These are phyloP conservation scores for Termitomyces sp. DNA, from an alignment of 1,284 basidiomycete genomes.

Conservation along the genomic window DNA sequence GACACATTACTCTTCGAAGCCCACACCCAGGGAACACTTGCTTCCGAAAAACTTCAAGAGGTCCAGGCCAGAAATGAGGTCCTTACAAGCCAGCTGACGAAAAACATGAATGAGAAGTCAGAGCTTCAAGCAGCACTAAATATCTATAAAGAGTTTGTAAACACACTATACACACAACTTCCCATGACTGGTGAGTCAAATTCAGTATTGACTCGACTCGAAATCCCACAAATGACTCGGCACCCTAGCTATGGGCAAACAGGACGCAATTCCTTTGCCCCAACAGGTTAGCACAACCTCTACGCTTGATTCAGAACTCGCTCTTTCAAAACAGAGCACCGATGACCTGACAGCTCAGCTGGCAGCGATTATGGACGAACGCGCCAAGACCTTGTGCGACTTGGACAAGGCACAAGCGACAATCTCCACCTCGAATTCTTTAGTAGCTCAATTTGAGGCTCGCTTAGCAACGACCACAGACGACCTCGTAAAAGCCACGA, in stretches of 20 bases:
- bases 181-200: not conserved
- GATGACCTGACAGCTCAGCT: constrained; percentile 9
- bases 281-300: not conserved
- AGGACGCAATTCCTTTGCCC: not conserved
- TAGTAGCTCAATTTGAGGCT: constrained; percentile 5
- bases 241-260: constrained; percentile 1
- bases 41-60: constrained; percentile 9
- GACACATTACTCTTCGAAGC: not conserved
- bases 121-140: constrained; percentile 3
- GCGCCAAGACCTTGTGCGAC: constrained; percentile 1
- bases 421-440: constrained; percentile 5
- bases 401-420: constrained; percentile 7
- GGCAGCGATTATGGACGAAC: constrained; percentile 6
- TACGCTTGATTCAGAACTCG: constrained; percentile 8
- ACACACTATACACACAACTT: constrained; percentile 1
- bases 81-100: constrained; percentile 9
- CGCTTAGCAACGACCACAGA: constrained; percentile 6
- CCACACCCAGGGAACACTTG: constrained; percentile 1
- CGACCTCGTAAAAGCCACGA: constrained; percentile 2
- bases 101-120: constrained; percentile 6
- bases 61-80: constrained; percentile 13
- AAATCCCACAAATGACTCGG: constrained; percentile 1
- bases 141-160: constrained; percentile 4
- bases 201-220: constrained; percentile 1
- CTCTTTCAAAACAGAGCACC: constrained; percentile 3